A percentile compares a stretch with the other conserved stretches of the same genome.
These are phyloP conservation scores for Triticum timopheevii DNA, from an alignment of 176 grass and related monocot species.

Conservation along the genomic window DNA sequence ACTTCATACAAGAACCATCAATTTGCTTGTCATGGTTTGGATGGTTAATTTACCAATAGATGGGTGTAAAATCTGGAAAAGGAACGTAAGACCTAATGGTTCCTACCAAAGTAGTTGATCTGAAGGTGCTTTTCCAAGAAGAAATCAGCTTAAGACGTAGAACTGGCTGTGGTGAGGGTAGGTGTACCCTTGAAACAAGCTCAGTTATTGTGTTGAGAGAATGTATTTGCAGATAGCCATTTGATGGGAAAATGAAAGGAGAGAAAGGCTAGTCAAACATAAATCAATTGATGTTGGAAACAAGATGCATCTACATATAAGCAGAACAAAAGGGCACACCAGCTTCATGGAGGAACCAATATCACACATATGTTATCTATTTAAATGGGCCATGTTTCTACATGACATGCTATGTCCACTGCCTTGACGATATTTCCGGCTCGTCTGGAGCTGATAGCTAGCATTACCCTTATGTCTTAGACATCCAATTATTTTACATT, in stretches of 20 bases:
- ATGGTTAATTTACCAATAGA: conserved; percentile 23
- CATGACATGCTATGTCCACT: conserved; percentile 27
- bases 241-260: conserved; percentile 30
- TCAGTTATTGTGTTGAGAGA: conserved; percentile 23
- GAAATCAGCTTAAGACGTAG: conserved; percentile 35
- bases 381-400: conserved; percentile 41
- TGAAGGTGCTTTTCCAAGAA: conserved; percentile 33
- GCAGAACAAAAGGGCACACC: conserved; percentile 31
- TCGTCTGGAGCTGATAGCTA: conserved; percentile 39
- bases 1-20: conserved; percentile 12
- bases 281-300: conserved; percentile 40
- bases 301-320: conserved; percentile 37
- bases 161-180: conserved; percentile 22
- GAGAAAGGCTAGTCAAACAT: conserved; percentile 35
- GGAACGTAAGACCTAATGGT: conserved; percentile 26
- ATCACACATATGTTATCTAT: conserved; percentile 8
- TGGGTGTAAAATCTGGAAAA: conserved; percentile 30
- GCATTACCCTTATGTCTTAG: conserved; percentile 21
- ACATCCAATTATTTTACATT: conserved; percentile 18
- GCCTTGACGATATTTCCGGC: conserved; percentile 10
- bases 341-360: conserved; percentile 25
- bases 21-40: conserved; percentile 28
- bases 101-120: conserved; percentile 34
- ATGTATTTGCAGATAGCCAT: conserved; percentile 33
- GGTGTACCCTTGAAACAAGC: conserved; percentile 25